These are phyloP conservation scores for Cercospora berteroae DNA, from an alignment of 2,329 filamentous ascomycete genomes.

Conservation along the genomic window DNA sequence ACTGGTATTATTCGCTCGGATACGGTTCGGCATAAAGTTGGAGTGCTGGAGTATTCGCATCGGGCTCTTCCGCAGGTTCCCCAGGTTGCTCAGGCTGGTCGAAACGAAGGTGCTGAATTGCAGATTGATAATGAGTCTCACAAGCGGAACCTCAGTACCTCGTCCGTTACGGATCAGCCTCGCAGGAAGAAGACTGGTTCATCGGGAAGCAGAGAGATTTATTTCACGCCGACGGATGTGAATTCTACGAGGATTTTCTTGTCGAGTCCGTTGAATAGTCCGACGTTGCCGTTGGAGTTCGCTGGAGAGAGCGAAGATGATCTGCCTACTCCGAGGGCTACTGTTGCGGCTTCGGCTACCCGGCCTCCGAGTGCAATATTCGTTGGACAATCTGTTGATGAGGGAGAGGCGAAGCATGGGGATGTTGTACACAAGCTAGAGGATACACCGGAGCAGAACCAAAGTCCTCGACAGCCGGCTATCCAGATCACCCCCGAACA, in stretches of 20 bases:
- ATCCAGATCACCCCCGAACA: conserved; percentile 25
- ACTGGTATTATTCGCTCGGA: conserved; percentile 9
- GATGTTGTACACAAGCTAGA: background rate
- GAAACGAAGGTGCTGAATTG: background rate
- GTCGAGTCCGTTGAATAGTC: conserved; percentile 28
- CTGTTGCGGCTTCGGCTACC: conserved; percentile 7
- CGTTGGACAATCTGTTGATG: conserved; percentile 5
- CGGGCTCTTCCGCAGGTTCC: conserved; percentile 5
- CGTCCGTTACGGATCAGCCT: conserved; percentile 7
- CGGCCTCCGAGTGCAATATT: conserved; percentile 20
- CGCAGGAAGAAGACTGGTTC: conserved; percentile 12
- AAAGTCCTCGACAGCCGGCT: background rate
- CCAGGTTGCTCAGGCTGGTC: background rate
- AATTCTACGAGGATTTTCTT: conserved; percentile 25
- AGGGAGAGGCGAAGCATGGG: background rate
- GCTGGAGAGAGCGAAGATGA: conserved; percentile 13
- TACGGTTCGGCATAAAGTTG: conserved; percentile 8
- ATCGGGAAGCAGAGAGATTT: conserved; percentile 24
- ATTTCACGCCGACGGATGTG: conserved; percentile 31
- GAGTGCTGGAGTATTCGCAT: conserved; percentile 5
- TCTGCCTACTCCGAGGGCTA: conserved; percentile 16
- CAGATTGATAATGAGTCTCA: conserved; percentile 18
- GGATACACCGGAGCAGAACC: background rate
- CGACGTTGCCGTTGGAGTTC: conserved; percentile 12
- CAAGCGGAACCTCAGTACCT: conserved; percentile 17